Evolutionary conservation across 192 early-diverging fungal species (phyloP).

Genomic region (Mortierella antarctica): DNA sequence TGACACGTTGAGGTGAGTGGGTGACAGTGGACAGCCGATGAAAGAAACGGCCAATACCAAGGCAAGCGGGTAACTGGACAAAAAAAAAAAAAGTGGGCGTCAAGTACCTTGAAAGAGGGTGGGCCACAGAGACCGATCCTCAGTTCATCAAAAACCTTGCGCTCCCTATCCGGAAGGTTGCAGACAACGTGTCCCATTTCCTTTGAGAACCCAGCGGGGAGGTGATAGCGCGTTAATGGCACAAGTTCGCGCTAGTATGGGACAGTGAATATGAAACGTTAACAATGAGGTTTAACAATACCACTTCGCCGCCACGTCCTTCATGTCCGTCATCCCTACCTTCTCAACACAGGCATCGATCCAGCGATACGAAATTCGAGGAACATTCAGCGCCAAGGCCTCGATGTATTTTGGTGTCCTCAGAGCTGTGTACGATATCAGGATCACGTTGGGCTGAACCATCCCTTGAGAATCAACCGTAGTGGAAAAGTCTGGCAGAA

Average conservation of each 20-base stretch:
- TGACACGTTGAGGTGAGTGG: background rate
- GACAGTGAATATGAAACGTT: background rate
- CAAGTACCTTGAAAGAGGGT: background rate
- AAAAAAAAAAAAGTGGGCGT: background rate
- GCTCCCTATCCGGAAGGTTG: slow-evolving; percentile 3
- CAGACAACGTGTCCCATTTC: slow-evolving; percentile 26
- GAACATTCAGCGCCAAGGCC: slow-evolving; percentile 27
- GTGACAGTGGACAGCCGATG: background rate
- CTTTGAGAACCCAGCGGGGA: slow-evolving; percentile 29
- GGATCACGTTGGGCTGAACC: slow-evolving; percentile 1
- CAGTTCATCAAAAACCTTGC: slow-evolving; percentile 21
- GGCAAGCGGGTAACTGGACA: background rate
- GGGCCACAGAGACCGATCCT: slow-evolving; percentile 29
- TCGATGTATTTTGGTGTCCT: slow-evolving; percentile 28
- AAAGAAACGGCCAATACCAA: background rate
- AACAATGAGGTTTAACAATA: background rate
- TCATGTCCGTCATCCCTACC: slow-evolving; percentile 8
- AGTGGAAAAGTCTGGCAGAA: slow-evolving; percentile 14
- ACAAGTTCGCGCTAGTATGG: slow-evolving; percentile 12
- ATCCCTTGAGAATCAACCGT: background rate
- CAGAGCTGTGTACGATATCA: slow-evolving; percentile 8
- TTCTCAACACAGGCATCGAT: slow-evolving; percentile 21
- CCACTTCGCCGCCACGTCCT: background rate
- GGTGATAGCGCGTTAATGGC: slow-evolving; percentile 10
- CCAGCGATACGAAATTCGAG: slow-evolving; percentile 29